phyloP scores from a whole-genome alignment of 371 early-diverging fungal genomes.

The Saksenaea vasiformis region DNA sequence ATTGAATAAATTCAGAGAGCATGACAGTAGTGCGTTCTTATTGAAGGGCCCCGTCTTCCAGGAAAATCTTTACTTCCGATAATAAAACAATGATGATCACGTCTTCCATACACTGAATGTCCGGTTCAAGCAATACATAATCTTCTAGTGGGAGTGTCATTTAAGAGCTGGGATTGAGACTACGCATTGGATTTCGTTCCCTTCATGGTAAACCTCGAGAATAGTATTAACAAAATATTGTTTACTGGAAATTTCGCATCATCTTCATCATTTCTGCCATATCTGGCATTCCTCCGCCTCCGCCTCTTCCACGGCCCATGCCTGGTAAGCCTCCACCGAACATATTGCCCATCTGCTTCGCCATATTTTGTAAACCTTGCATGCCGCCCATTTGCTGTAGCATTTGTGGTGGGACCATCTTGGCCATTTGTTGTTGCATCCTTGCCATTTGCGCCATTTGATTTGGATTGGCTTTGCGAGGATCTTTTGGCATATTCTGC shows the following conservation, averaged over 20 bases:
- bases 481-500: conserved; percentile 61
- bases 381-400: conserved; percentile 78
- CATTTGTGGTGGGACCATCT: conserved; percentile 76
- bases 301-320: conserved; percentile 46
- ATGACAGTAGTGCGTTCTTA: no score
- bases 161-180: no score
- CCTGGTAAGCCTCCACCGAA: conserved; percentile 53
- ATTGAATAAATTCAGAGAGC: no score
- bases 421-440: conserved; percentile 71
- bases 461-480: conserved; percentile 53
- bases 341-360: conserved; percentile 68
- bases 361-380: conserved; percentile 82
- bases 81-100: no score
- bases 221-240: background rate
- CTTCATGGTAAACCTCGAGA: no score
- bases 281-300: conserved; percentile 63
- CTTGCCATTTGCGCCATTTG: conserved; percentile 66
- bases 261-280: conserved; percentile 72
- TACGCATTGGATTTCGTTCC: no score
- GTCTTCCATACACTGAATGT: no score
- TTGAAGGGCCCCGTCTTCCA: no score
- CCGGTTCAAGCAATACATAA: no score
- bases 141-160: no score
- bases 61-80: no score
- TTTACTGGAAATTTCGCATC: conserved; percentile 40